Evolutionary conservation across 2,329 filamentous ascomycete species (phyloP), one percentile per base, ranked within the genome.

Genomic region (Xylaria sp.): DNA sequence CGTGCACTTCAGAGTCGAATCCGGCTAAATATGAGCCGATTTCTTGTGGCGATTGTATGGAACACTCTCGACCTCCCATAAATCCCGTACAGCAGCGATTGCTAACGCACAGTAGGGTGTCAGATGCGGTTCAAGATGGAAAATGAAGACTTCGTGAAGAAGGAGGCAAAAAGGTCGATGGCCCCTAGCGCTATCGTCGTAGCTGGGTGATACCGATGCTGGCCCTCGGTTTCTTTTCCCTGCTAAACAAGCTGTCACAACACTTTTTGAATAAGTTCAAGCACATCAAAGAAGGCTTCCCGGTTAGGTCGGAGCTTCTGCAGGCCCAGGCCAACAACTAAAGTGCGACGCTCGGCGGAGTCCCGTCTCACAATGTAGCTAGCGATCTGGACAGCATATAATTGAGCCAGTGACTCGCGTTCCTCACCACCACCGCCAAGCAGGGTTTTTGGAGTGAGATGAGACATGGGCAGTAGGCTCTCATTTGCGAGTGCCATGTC

Each of bases 351-450:
- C 69, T 90, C 87, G 53, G 89, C 84, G 1, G 93, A 89, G 59
- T 92, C 85, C 69, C 89, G 89, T 66, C 90, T 87, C 20, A 90
- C 85, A 66, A 99, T 86, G 44, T 91, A 87, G 74, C 90, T 96
- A 5, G 91, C 96, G 71, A 98, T 90, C 75, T 97, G 95, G 49
- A 92, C 92, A 2, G 94, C 94, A 75, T 96, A 91, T 1, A 97
- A 87, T 78, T 97, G 94, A 1, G 93, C 95, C 5, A 96, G 79
- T 0, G 91, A 92, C 75, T 97, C 94, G 49, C 94, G 87, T 53
- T 92, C 89, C 59, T 90, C 85, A 36, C 90, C 89, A 51, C 94
- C 93, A 10, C 91, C 94, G 2, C 96, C 96, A 0, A 99, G 84
- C 2, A 99, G 82, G 0, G 94, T 97, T 42, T 89, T 95, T 1